Base-by-base conservation (phyloP, 78 protist genomes). In the Emiliania huxleyi region DNA sequence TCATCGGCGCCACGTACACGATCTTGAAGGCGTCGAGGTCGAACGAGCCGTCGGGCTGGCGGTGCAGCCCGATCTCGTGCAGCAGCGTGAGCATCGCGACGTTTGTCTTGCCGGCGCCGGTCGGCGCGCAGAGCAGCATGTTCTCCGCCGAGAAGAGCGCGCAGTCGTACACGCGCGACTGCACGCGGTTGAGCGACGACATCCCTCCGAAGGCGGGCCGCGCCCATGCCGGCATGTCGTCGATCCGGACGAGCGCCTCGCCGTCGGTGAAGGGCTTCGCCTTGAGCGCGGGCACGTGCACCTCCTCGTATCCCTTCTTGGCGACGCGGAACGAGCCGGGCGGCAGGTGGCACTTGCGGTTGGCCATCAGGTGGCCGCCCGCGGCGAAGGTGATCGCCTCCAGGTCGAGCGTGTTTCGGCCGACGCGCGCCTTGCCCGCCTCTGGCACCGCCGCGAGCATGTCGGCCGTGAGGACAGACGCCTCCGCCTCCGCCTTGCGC, bases 1-100 rank as follows among this genome's bases (percentile, higher is more conserved):
- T 99, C 99, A 99, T 99, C 22, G 99, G 99, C 5, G 99, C 99
- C 42, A 99, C 90, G 94, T 99, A 99, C 25, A 99, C 98, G 49
- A 77, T 93, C 95, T 98, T 96, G 96, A 98, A 95, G 1, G 55
- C 77, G 25, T 95, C 98, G 26, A 44, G 62, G 5, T 0, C 37
- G 42, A 92, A 2, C 71, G 0, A 23, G 33, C 77, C 46, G 45
- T 6, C 40, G 44, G 15, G 22, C 37, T n/a, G 23, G 37, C 55
- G 49, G 92, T 94, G 91, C 87, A 48, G 26, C 15, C 98, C 97
- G 40, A 99, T 83, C 56, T 93, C 98, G 8, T 94, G 98, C 69
- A 99, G 97, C 29, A 99, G 95, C 33, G 98, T 48, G 44, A 99
- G 94, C 97, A 99, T 91, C 44, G 99, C 99, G 29, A 99, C 98